Evolutionary conservation across 352 stramenopile species (phyloP), one percentile per base, ranked within the genome.

Genomic region (Globisporangium spinosum): DNA sequence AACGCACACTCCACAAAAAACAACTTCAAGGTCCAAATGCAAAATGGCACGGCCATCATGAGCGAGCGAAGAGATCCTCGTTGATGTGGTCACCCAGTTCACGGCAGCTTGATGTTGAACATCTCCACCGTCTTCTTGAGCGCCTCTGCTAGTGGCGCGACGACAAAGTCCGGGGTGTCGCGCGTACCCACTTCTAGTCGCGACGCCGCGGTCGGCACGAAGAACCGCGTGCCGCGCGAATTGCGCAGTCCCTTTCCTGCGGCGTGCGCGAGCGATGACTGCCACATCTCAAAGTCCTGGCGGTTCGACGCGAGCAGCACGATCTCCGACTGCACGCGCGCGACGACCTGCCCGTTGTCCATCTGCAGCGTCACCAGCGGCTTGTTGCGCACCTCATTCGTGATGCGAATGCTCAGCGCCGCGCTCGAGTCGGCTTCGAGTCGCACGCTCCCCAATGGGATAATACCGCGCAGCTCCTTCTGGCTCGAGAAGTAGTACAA

Each of bases 211-310:
- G 82, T 94, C 45, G 88, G 80, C n/a, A 91, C 83, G 59, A 92
- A 94, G 60, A 94, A 96, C 43, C 89, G 87, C 40, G 82, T 96
- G 54, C 87, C 87, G 35, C 85, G 79, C 43, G 89, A 94, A 67
- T 95, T 77, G 3, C 87, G 87, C 70, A 95, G 80, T 2, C 86
- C 87, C 58, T 91, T 89, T 4, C 89, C 89, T 6, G 86, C 85
- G 0, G 87, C 89, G 53, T 96, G 86, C 3, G 87, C 85, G 9
- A 96, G 63, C 40, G 89, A 94, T 64, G 87, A 94, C 73, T 94
- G 83, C 89, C 89, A 96, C 85, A 96, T 94, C 69, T 96, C 84
- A 58, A 96, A 89, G 64, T 96, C 89, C 49, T 94, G 82, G 0
- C 76, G 72, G 1, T 73, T 87, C 0, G 80, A 65, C 13, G 87